Evolutionary conservation across 306 rosid genomes (phyloP).

Genomic region (Lathyrus aphaca): DNA sequence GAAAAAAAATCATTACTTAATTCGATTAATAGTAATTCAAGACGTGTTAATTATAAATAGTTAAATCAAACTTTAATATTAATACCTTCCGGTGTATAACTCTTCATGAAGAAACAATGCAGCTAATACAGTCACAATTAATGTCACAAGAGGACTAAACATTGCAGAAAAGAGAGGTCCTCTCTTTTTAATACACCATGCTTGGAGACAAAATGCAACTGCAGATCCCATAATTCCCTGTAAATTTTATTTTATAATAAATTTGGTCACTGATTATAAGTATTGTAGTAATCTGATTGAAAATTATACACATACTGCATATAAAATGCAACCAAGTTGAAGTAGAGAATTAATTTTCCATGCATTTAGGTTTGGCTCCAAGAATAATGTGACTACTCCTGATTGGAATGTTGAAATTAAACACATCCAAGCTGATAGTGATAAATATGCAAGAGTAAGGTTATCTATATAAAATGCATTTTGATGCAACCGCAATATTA

Average conservation of each 20-base stretch:
- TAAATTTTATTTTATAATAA: neutral
- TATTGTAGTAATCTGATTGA: neutral
- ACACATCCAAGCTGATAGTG: constrained; percentile 68
- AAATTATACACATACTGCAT: constrained; percentile 18
- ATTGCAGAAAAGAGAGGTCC: constrained; percentile 60
- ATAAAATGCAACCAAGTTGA: constrained; percentile 35
- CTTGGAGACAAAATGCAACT: constrained; percentile 49
- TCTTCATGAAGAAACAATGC: constrained; percentile 55
- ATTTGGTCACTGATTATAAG: neutral
- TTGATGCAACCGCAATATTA: too few species aligned
- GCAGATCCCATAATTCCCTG: constrained; percentile 65
- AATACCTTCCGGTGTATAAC: constrained; percentile 44
- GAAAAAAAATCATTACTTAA: neutral
- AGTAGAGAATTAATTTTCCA: constrained; percentile 53
- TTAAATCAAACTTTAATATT: neutral
- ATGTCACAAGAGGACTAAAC: constrained; percentile 53
- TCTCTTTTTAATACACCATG: constrained; percentile 58
- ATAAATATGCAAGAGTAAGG: constrained; percentile 22
- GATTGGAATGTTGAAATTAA: constrained; percentile 53
- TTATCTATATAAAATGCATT: too few species aligned
- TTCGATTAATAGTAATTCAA: neutral
- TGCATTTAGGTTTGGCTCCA: constrained; percentile 45
- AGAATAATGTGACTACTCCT: constrained; percentile 31
- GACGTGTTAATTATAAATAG: neutral
- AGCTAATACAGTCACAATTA: constrained; percentile 52